A percentile compares a stretch with the other conserved stretches of the same genome.
phyloP scores from a whole-genome alignment of 768 basidiomycete species.

The Hirschioporus abietinus region DNA sequence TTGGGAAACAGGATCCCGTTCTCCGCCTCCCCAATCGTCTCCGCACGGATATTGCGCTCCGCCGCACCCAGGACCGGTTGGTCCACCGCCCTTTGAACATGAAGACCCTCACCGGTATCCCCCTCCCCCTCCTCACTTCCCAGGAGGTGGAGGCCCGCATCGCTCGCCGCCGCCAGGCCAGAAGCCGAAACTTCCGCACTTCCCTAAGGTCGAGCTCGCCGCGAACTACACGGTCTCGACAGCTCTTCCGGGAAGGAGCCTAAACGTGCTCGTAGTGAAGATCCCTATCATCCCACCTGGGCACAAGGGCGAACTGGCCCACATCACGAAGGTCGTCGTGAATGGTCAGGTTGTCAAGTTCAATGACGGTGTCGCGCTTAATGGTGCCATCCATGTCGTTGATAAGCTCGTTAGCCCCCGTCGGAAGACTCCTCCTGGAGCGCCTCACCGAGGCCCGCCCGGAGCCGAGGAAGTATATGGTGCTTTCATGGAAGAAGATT shows the following conservation, averaged over 20 bases:
- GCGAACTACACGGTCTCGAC: slow-evolving; percentile 35
- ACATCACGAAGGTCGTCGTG: slow-evolving; percentile 34
- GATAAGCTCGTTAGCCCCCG: slow-evolving; percentile 36
- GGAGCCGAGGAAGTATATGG: not conserved
- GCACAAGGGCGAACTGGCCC: slow-evolving; percentile 15
- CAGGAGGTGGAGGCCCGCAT: slow-evolving; percentile 6
- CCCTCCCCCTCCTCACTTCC: slow-evolving; percentile 12
- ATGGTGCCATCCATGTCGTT: slow-evolving; percentile 54
- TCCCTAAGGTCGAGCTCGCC: slow-evolving; percentile 27
- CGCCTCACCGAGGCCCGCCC: not conserved
- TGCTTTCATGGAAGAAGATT: slow-evolving; percentile 2
- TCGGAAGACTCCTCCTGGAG: not conserved
- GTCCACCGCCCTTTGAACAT: slow-evolving; percentile 4
- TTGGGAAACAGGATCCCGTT: not conserved
- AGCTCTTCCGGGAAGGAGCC: slow-evolving; percentile 35
- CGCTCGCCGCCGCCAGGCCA: slow-evolving; percentile 10
- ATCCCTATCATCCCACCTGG: slow-evolving; percentile 32
- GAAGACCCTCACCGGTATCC: slow-evolving; percentile 6
- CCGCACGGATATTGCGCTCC: slow-evolving; percentile 1
- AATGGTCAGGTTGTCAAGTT: slow-evolving; percentile 33
- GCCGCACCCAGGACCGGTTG: slow-evolving; percentile 3
- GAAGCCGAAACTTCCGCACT: slow-evolving; percentile 8
- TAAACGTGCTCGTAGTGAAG: slow-evolving; percentile 45
- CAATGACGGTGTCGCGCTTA: slow-evolving; percentile 46
- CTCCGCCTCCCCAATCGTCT: slow-evolving; percentile 1